Conservation (phyloP, 2,329 filamentous ascomycete genomes). For the Neopestalotiopsis sp. region DNA sequence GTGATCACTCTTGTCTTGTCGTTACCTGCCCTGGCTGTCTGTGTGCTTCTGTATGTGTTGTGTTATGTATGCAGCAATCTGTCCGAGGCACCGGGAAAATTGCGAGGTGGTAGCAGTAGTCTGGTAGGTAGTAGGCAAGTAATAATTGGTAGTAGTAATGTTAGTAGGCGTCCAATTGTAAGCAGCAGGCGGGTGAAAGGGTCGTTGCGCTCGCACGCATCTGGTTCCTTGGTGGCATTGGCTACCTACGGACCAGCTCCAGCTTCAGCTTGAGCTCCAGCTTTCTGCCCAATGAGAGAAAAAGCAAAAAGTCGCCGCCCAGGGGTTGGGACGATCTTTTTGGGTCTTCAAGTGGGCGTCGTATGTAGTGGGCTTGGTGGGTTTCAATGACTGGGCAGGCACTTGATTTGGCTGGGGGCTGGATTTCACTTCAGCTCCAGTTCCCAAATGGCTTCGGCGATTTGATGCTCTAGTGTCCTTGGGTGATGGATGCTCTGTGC, state of each 20-base stretch:
- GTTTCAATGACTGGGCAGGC: too few species aligned
- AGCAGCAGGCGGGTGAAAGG: neutral
- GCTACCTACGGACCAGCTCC: neutral
- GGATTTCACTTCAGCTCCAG: neutral
- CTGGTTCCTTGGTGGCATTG: neutral
- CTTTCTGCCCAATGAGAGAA: neutral
- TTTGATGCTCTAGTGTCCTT: constrained; percentile 2
- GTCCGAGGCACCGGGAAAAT: neutral
- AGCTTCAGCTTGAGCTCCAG: neutral
- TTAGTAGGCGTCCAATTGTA: neutral
- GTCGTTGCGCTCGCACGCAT: neutral
- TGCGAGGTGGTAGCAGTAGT: neutral
- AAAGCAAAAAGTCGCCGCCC: neutral
- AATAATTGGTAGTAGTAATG: neutral
- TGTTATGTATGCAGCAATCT: neutral
- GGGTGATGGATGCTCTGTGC: neutral
- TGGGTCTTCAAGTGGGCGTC: neutral
- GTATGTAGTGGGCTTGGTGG: too few species aligned
- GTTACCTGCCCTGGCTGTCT: neutral
- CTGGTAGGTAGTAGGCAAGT: neutral
- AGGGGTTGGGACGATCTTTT: neutral
- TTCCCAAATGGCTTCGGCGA: neutral
- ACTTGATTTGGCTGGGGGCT: neutral
- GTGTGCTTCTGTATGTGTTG: neutral
- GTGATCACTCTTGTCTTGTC: neutral